A percentile compares a stretch with the other conserved stretches of the same genome.
Evolutionary conservation across 257 asterid genomes (phyloP).

Genomic region (Solanum acaule): DNA sequence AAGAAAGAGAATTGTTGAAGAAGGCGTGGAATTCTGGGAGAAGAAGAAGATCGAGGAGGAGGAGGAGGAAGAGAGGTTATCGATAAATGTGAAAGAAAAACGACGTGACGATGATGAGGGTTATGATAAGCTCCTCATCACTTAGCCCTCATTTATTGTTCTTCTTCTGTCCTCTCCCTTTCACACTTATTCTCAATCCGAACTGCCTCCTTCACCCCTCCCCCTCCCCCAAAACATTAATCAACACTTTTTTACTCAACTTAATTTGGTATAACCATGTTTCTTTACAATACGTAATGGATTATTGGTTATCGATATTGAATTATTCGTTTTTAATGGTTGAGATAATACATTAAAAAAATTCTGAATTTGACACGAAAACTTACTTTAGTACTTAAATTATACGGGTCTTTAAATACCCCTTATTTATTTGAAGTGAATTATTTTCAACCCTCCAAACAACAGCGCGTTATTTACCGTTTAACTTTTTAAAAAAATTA

Average conservation of each 20-base stretch:
- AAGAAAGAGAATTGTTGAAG: neutral
- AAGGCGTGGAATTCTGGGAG: constrained; percentile 59
- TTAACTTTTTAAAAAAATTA: too few species aligned
- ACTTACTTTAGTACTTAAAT: too few species aligned
- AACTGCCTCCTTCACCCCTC: constrained; percentile 51
- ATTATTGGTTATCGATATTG: too few species aligned
- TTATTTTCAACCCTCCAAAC: too few species aligned
- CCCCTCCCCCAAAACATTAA: neutral
- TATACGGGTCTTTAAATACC: too few species aligned
- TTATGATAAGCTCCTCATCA: constrained; percentile 87
- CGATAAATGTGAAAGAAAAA: constrained; percentile 55
- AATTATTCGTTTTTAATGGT: too few species aligned
- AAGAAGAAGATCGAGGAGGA: neutral
- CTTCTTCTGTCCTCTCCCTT: constrained; percentile 57
- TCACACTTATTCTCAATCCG: constrained; percentile 88
- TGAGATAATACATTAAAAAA: too few species aligned
- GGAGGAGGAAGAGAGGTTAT: constrained; percentile 10
- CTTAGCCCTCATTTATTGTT: constrained; percentile 64
- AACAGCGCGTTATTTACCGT: too few species aligned
- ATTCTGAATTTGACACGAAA: too few species aligned
- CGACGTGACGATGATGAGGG: constrained; percentile 98
- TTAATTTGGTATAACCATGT: neutral
- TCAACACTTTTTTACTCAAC: neutral
- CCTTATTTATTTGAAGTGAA: too few species aligned
- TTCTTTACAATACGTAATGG: neutral